A percentile compares a stretch with the other conserved stretches of the same genome.
Evolutionary conservation across 2,329 filamentous ascomycete genomes (phyloP).

Genomic region (Dendrostoma leiphaemia): DNA sequence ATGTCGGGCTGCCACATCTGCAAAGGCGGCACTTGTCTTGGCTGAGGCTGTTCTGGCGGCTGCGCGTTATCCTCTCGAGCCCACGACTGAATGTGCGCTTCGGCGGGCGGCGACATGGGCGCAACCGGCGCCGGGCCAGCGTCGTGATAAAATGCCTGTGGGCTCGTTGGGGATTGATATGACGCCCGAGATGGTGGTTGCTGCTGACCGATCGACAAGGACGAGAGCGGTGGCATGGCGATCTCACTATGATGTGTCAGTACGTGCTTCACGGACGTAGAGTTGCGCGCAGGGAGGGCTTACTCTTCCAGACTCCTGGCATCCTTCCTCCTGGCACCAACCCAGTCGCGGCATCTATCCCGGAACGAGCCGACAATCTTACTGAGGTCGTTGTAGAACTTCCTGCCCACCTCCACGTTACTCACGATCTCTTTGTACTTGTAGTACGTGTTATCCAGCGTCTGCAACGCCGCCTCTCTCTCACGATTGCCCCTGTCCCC

Average conservation of each 20-base stretch:
- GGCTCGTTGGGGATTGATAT: constrained; percentile 15
- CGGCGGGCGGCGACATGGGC: constrained; percentile 29
- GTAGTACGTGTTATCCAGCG: constrained; percentile 85
- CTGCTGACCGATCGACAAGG: constrained; percentile 36
- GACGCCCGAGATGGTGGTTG: constrained; percentile 24
- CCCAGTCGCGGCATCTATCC: constrained; percentile 75
- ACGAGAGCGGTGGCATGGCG: constrained; percentile 49
- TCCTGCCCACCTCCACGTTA: constrained; percentile 86
- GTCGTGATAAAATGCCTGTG: constrained; percentile 28
- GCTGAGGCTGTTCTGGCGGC: constrained; percentile 54
- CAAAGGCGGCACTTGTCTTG: constrained; percentile 41
- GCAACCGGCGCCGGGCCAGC: constrained; percentile 24
- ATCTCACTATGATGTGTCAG: constrained; percentile 39
- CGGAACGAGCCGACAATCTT: constrained; percentile 81
- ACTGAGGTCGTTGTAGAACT: constrained; percentile 95
- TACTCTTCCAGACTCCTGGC: constrained; percentile 75
- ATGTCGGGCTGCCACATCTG: constrained; percentile 77
- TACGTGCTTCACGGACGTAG: constrained; percentile 17
- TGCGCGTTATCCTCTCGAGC: constrained; percentile 41
- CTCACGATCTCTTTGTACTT: constrained; percentile 96
- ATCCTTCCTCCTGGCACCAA: constrained; percentile 76
- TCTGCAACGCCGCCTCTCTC: constrained; percentile 82
- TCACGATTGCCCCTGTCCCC: constrained; percentile 64
- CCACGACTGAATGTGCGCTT: constrained; percentile 60
- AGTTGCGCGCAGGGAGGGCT: constrained; percentile 29